phyloP scores from a whole-genome alignment of 176 grass and related monocot genomes.

The Aechmea fasciata region DNA sequence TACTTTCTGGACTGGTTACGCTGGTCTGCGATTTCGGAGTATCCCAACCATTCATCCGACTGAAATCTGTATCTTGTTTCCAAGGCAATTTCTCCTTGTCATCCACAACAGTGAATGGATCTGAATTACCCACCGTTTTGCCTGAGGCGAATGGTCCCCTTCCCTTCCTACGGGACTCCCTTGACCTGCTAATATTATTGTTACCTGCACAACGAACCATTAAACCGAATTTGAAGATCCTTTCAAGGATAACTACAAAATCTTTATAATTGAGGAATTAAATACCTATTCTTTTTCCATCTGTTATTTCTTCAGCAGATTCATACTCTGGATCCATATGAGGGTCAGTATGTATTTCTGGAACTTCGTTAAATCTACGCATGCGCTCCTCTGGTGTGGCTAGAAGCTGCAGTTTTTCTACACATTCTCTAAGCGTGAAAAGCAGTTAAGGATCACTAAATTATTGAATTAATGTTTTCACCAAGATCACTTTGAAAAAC shows the following conservation, averaged over 20 bases:
- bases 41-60: conserved; percentile 21
- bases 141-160: conserved; percentile 26
- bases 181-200: conserved; percentile 2
- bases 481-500: not conserved
- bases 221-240: not conserved
- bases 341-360: conserved; percentile 69
- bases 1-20: conserved; percentile 22
- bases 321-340: conserved; percentile 83
- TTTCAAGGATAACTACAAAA: too few species aligned
- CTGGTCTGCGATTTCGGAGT: conserved; percentile 22
- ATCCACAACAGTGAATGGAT: not conserved
- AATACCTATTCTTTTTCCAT: conserved; percentile 50
- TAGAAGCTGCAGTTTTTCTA: conserved; percentile 81
- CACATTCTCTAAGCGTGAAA: conserved; percentile 77
- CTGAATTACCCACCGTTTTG: conserved; percentile 23
- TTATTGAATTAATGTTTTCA: conserved; percentile 7
- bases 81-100: conserved; percentile 4
- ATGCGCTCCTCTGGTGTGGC: conserved; percentile 69
- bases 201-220: conserved; percentile 30
- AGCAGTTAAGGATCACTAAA: conserved; percentile 55
- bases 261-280: not conserved
- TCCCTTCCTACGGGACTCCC: conserved; percentile 25
- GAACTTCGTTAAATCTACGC: conserved; percentile 62
- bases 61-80: conserved; percentile 27
- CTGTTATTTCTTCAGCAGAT: conserved; percentile 52